Base-by-base conservation (phyloP, 2,329 filamentous ascomycete species). In the Fusarium sp. region DNA sequence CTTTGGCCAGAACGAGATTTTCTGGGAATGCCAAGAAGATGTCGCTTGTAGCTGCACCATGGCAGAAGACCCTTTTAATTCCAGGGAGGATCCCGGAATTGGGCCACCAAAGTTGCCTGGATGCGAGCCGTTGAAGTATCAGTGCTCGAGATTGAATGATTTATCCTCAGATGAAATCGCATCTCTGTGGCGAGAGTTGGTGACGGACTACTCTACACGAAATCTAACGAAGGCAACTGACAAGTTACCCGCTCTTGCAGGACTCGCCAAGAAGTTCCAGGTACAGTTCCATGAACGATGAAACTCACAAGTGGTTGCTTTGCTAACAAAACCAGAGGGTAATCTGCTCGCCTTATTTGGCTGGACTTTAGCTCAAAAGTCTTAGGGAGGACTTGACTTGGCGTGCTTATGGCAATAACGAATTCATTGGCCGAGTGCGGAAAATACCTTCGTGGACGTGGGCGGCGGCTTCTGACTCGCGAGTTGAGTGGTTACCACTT, bases 11-110 rank as follows among this genome's bases (percentile, higher is more conserved):
- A 12, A 53, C 6, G 50, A 53, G 25, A 42, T 53, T 11, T 42
- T 53, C 10, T 53, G 50, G 50, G 50, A 53, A n/a, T 53, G 50
- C 37, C 37, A 23, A 4, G 50, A 53, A 19, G 50, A 53, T 42
- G 50, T 53, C 8, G 26, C 50, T 7, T 53, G 50, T 4, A 42
- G 16, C 5, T 53, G 50, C 14, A 23, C 37, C 4, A 42, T 53
- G 28, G 5, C n/a, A 53, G 50, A 53, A 8, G 50, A 25, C 4
- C 50, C 50, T 1, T 53, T 53, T n/a, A 52, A 52, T 21, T 25
- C 49, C 34, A 10, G 49, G 19, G 49, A 42, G 5, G 49, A 25
- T 34, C 31, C 31, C 2, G 31, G 7, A 18, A 34, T 34, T 18
- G 18, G 9, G 9, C 13, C 19, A 6, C 51, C 51, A 2, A 44